Conservation (phyloP, 805 yeast genomes). For the Metschnikowia colocasiae region DNA sequence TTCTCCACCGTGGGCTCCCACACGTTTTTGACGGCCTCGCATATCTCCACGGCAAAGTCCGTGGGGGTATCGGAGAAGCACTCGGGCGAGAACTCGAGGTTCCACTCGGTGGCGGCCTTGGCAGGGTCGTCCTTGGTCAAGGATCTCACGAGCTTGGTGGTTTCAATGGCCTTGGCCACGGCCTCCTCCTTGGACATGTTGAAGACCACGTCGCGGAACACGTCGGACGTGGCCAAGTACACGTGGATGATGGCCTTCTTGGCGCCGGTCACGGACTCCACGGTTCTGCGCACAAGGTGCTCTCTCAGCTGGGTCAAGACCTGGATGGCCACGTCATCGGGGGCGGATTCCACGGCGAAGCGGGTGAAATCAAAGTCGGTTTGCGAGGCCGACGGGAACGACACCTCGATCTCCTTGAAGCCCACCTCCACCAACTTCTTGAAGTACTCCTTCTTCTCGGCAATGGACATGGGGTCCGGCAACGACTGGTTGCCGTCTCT, state of each 20-base stretch:
- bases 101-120: slow-evolving; percentile 62
- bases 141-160: slow-evolving; percentile 62
- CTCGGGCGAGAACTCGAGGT: slow-evolving; percentile 75
- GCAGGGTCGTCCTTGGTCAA: slow-evolving; percentile 72
- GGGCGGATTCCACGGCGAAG: slow-evolving; percentile 74
- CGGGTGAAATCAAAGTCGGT: slow-evolving; percentile 80
- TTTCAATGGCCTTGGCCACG: slow-evolving; percentile 62
- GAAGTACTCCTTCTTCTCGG: slow-evolving; percentile 70
- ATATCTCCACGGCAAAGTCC: slow-evolving; percentile 69
- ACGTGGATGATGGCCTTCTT: slow-evolving; percentile 69
- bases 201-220: slow-evolving; percentile 72
- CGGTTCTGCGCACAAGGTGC: slow-evolving; percentile 67
- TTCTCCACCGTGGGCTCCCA: slow-evolving; percentile 77
- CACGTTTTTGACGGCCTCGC: slow-evolving; percentile 74
- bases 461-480: slow-evolving; percentile 79
- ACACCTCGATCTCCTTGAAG: slow-evolving; percentile 76
- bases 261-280: slow-evolving; percentile 70
- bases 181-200: slow-evolving; percentile 70
- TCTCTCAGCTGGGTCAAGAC: slow-evolving; percentile 76
- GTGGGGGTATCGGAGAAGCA: slow-evolving; percentile 72
- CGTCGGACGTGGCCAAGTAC: slow-evolving; percentile 71
- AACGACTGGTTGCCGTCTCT: slow-evolving; percentile 80
- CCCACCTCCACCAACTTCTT: slow-evolving; percentile 70
- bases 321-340: slow-evolving; percentile 70
- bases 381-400: slow-evolving; percentile 80